These are phyloP conservation scores for Colletotrichum musae DNA, from an alignment of 2,329 filamentous ascomycete species.

Conservation along the genomic window DNA sequence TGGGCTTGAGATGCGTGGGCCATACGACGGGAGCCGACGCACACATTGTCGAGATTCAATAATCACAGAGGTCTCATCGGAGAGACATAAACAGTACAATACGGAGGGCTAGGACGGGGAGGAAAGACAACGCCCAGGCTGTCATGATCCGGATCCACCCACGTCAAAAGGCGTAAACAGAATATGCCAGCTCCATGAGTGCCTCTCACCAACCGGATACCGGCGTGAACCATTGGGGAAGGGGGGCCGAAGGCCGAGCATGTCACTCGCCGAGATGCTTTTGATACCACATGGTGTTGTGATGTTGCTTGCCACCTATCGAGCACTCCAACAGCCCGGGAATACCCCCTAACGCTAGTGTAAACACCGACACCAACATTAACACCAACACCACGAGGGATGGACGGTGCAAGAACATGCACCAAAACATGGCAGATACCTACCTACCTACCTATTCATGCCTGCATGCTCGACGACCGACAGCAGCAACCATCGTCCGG, in stretches of 20 bases:
- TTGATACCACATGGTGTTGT: neutral
- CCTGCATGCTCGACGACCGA: neutral
- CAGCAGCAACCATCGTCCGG: slow-evolving; percentile 20
- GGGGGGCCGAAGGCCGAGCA: neutral
- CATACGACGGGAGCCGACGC: neutral
- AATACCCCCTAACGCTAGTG: neutral
- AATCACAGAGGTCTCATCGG: neutral
- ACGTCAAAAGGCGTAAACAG: neutral
- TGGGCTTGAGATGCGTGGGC: slow-evolving; percentile 14
- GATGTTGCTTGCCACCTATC: neutral
- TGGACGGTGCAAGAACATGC: neutral
- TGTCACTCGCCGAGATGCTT: neutral
- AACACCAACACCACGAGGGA: neutral
- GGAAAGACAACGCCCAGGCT: slow-evolving; percentile 6
- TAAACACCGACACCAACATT: neutral
- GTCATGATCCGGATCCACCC: neutral
- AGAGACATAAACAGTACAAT: slow-evolving; percentile 1
- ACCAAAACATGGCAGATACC: neutral
- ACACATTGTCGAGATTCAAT: slow-evolving; percentile 18
- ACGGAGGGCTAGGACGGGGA: slow-evolving; percentile 3
- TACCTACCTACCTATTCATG: neutral
- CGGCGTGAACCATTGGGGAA: slow-evolving; percentile 35
- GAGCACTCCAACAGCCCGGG: neutral
- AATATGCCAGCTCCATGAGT: neutral
- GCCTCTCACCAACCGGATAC: slow-evolving; percentile 19